Percentiles rank a stretch among this genome's conserved stretches.
phyloP scores from a whole-genome alignment of 225 moss, liverwort and hornwort genomes.

The Bryum argenteum region DNA sequence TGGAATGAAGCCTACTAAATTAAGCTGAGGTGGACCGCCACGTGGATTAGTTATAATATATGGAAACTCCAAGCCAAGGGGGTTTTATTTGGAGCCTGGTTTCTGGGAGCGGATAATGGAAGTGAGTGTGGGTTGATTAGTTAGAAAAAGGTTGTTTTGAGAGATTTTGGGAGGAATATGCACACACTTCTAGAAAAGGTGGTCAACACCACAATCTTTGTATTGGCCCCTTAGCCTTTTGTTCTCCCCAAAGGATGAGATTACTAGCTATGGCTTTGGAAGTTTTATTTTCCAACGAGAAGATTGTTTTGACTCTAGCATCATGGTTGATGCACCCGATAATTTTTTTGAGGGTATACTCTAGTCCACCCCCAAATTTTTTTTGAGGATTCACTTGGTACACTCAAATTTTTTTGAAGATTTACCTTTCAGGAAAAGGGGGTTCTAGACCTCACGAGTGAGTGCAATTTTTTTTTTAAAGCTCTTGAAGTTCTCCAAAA shows the following conservation, averaged over 20 bases:
- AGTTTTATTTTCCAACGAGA: too few relatives aligned
- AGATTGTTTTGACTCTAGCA: too few relatives aligned
- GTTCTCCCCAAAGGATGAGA: slow-evolving; percentile 7
- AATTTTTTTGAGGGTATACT: too few relatives aligned
- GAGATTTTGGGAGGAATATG: slow-evolving; percentile 9
- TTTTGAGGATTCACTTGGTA: too few relatives aligned
- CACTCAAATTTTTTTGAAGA: too few relatives aligned
- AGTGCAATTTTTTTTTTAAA: too few relatives aligned
- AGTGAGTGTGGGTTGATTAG: neutral
- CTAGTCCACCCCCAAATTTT: too few relatives aligned
- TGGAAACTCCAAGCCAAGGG: slow-evolving; percentile 1
- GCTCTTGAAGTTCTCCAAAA: too few relatives aligned
- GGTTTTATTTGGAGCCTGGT: slow-evolving; percentile 19
- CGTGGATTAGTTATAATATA: neutral
- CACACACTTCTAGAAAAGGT: neutral
- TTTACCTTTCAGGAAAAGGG: too few relatives aligned
- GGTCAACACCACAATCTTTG: neutral
- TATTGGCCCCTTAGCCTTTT: slow-evolving; percentile 1
- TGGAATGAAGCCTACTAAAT: neutral
- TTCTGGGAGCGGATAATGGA: slow-evolving; percentile 24
- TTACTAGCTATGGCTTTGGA: too few relatives aligned
- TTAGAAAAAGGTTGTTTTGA: neutral
- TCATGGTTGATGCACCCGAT: too few relatives aligned
- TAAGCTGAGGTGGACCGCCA: slow-evolving; percentile 27
- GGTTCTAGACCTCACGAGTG: too few relatives aligned